Evolutionary conservation across 139 green algal genomes (phyloP).

Genomic region (Chloropicon primus): DNA sequence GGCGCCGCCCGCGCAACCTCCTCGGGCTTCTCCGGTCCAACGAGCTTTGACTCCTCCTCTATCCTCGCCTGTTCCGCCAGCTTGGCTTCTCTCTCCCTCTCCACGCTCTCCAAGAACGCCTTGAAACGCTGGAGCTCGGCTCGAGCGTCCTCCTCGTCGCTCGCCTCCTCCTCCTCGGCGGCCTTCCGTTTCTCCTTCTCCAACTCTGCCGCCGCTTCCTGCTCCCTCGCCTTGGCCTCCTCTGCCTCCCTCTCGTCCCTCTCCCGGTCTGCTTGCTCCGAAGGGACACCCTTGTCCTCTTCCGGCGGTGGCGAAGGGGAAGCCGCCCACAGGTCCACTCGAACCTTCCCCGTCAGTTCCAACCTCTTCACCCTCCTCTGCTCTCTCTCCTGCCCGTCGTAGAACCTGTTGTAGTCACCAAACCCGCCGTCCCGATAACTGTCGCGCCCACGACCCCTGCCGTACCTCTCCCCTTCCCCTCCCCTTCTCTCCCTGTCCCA

Average conservation of each 20-base stretch:
- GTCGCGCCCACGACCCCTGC: too few species aligned
- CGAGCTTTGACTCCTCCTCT: not conserved
- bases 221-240: not conserved
- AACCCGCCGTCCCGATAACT: too few species aligned
- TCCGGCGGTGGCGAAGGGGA: not conserved
- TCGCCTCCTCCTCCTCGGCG: not conserved
- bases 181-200: not conserved
- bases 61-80: not conserved
- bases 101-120: not conserved
- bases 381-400: not conserved
- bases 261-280: not conserved
- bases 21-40: not conserved
- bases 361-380: not conserved
- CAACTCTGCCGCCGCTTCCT: too few species aligned
- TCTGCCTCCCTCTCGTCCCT: not conserved
- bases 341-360: not conserved
- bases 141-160: not conserved
- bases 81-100: not conserved
- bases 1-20: not conserved
- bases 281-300: not conserved
- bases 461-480: too few species aligned
- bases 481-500: too few species aligned
- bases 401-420: too few species aligned
- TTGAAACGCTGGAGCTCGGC: not conserved
- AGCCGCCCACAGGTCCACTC: not conserved